These are phyloP conservation scores for Rauvolfia tetraphylla DNA, from an alignment of 257 asterid species.

Conservation along the genomic window DNA sequence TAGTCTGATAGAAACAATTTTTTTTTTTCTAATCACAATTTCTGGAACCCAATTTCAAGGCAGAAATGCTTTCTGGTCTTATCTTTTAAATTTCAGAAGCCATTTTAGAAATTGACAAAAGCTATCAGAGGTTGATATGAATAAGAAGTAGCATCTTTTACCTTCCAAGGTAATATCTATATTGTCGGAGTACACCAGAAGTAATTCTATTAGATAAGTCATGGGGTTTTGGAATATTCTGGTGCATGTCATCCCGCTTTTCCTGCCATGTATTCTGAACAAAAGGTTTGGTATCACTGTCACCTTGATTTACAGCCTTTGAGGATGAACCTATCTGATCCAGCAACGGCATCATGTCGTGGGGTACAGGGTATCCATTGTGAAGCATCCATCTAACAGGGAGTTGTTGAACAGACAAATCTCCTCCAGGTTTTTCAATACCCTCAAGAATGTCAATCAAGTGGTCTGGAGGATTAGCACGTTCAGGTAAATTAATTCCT, in stretches of 20 bases:
- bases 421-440: conserved; percentile 58
- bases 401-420: conserved; percentile 67
- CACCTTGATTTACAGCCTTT: conserved; percentile 35
- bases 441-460: conserved; percentile 93
- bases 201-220: conserved; percentile 72
- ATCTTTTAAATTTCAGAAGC: background rate
- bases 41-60: background rate
- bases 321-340: conserved; percentile 72
- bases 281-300: conserved; percentile 28
- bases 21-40: background rate
- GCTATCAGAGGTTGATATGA: background rate
- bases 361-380: conserved; percentile 89
- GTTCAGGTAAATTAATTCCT: conserved; percentile 76
- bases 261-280: conserved; percentile 36
- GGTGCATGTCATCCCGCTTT: conserved; percentile 39
- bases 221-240: conserved; percentile 27
- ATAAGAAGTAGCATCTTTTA: conserved; percentile 27
- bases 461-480: conserved; percentile 91
- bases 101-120: background rate
- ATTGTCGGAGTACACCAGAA: conserved; percentile 63
- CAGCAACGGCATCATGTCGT: conserved; percentile 82
- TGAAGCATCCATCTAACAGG: conserved; percentile 99
- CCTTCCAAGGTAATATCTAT: conserved; percentile 91
- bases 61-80: background rate
- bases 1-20: background rate